phyloP scores from a whole-genome alignment of 2,329 filamentous ascomycete species.

The Chrysosphaeria jannelii region DNA sequence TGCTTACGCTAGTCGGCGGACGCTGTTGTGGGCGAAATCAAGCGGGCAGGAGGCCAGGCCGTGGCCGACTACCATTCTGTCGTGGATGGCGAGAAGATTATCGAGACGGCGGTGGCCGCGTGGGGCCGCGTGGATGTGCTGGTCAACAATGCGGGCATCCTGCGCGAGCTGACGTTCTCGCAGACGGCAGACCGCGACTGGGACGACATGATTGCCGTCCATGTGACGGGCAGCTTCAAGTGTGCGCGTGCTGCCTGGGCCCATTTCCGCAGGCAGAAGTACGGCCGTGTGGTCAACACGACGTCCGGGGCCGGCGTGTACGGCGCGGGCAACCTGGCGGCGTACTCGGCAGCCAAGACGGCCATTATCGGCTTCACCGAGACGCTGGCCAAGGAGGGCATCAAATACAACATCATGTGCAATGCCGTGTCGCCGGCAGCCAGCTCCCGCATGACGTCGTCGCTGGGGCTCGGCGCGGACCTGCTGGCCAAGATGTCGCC shows the following conservation, averaged over 20 bases:
- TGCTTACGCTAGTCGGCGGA: conserved; percentile 33
- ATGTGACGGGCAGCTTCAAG: conserved; percentile 86
- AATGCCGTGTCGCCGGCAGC: conserved; percentile 93
- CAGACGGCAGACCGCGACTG: conserved; percentile 95
- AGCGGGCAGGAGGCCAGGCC: conserved; percentile 69
- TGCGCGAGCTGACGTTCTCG: conserved; percentile 89
- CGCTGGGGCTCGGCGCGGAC: conserved; percentile 68
- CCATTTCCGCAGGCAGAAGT: conserved; percentile 96
- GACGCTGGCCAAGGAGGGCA: conserved; percentile 87
- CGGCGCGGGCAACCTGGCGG: conserved; percentile 82
- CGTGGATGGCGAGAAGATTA: conserved; percentile 79
- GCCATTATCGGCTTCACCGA: conserved; percentile 92
- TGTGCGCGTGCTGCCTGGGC: conserved; percentile 86
- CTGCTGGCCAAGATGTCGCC: conserved; percentile 62
- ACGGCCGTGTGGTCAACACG: conserved; percentile 85
- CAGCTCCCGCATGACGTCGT: conserved; percentile 83
- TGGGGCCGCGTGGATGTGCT: conserved; percentile 80
- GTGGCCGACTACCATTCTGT: conserved; percentile 94
- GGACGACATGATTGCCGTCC: conserved; percentile 81
- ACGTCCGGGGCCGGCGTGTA: conserved; percentile 88
- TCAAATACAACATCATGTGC: conserved; percentile 89
- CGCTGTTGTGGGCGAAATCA: conserved; percentile 58
- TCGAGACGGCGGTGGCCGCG: conserved; percentile 54
- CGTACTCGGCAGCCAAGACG: conserved; percentile 92
- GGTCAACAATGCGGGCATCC: conserved; percentile 92